Evolutionary conservation across 2,329 filamentous ascomycete genomes (phyloP).

Genomic region (Fusarium sp.): DNA sequence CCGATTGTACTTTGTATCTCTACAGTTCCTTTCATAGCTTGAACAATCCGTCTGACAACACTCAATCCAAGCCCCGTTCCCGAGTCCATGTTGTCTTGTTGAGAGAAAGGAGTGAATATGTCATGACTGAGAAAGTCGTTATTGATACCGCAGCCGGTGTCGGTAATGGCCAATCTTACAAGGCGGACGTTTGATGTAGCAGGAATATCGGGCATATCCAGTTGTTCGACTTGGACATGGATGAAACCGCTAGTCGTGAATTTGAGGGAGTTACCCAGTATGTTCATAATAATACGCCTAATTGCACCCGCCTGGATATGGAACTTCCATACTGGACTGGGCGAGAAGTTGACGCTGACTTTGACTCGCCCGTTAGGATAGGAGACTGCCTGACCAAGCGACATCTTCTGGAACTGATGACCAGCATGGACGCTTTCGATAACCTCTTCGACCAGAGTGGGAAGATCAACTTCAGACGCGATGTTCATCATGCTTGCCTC

Average conservation of each 20-base stretch:
- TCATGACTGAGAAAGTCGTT: not conserved
- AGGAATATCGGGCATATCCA: not conserved
- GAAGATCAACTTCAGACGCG: not conserved
- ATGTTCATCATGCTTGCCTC: slow-evolving; percentile 8
- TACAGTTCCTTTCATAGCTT: not conserved
- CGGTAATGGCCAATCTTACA: not conserved
- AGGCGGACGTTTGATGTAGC: not conserved
- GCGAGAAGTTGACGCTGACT: not conserved
- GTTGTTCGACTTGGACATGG: not conserved
- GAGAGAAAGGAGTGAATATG: slow-evolving; percentile 4
- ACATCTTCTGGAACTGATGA: slow-evolving; percentile 7
- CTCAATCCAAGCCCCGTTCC: slow-evolving; percentile 4
- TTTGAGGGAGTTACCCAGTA: not conserved
- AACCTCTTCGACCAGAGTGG: slow-evolving; percentile 4
- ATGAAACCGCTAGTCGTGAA: not conserved
- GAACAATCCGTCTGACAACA: not conserved
- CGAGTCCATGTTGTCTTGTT: slow-evolving; percentile 1
- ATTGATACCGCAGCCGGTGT: slow-evolving; percentile 8
- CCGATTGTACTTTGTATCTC: not conserved
- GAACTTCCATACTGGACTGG: not conserved
- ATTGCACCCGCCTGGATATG: not conserved
- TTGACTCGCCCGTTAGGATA: accelerated
- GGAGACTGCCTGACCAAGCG: not conserved
- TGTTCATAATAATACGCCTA: not conserved
- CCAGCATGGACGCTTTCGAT: not conserved